These are phyloP conservation scores for Acanthamoeba pearcei DNA, from an alignment of 208 protist species.

Conservation along the genomic window DNA sequence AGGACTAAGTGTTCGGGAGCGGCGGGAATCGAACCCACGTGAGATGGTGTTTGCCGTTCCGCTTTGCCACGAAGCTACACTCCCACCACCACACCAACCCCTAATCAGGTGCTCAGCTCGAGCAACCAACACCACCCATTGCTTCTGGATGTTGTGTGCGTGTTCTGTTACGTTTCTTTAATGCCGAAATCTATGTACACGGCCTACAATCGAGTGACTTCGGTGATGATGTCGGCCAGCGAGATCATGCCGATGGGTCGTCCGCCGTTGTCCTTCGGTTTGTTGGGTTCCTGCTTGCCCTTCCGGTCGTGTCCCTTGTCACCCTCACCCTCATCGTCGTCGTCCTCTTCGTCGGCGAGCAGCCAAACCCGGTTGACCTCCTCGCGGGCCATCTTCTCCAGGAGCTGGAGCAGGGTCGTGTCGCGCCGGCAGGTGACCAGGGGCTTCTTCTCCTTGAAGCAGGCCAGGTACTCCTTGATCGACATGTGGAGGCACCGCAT, in stretches of 20 bases:
- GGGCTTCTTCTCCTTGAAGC: constrained; percentile 65
- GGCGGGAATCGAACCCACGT: too few relatives aligned
- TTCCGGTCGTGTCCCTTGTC: constrained; percentile 28
- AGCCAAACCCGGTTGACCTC: constrained; percentile 58
- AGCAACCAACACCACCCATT: too few relatives aligned
- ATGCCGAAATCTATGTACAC: too few relatives aligned
- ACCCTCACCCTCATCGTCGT: neutral
- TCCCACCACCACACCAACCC: too few relatives aligned
- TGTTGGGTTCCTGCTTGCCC: neutral
- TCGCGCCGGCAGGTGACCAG: constrained; percentile 61
- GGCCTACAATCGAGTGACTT: constrained; percentile 29
- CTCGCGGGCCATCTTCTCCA: constrained; percentile 66
- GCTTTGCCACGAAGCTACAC: too few relatives aligned
- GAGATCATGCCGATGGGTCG: constrained; percentile 65
- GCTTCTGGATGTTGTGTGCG: too few relatives aligned
- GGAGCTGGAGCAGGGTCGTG: constrained; percentile 14
- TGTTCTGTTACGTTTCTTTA: too few relatives aligned
- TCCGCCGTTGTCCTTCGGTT: neutral
- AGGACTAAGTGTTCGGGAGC: too few relatives aligned
- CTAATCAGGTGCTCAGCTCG: too few relatives aligned
- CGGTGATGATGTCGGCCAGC: constrained; percentile 32
- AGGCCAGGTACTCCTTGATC: constrained; percentile 65
- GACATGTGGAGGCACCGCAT: constrained; percentile 64
- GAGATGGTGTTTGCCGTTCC: too few relatives aligned
- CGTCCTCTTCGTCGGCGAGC: constrained; percentile 41